phyloP scores from a whole-genome alignment of 176 grass and related monocot genomes.

The Chrysopogon serrulatus region DNA sequence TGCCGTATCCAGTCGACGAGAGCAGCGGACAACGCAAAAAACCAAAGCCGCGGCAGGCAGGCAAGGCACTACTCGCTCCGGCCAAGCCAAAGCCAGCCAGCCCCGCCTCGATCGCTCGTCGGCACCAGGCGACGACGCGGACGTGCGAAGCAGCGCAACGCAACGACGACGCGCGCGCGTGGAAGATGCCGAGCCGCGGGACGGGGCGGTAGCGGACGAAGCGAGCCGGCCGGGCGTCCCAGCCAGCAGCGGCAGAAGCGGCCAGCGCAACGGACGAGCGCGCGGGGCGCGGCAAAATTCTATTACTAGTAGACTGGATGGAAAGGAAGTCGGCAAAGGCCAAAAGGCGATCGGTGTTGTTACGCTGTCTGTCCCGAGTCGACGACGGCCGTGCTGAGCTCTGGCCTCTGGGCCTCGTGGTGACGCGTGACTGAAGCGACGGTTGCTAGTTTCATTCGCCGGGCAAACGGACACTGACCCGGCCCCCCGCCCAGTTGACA shows the following conservation, averaged over 20 bases:
- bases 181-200: conserved; percentile 21
- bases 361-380: no score
- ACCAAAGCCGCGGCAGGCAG: background rate
- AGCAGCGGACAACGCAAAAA: background rate
- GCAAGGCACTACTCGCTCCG: no score
- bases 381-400: no score
- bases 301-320: no score
- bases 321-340: no score
- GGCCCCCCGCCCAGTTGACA: no score
- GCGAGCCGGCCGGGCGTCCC: background rate
- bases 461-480: no score
- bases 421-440: no score
- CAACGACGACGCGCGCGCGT: background rate
- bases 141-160: background rate
- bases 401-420: no score
- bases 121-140: background rate
- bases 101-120: background rate
- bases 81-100: no score
- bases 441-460: no score
- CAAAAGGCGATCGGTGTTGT: background rate
- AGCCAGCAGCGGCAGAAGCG: background rate
- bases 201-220: conserved; percentile 14
- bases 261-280: background rate
- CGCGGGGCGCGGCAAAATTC: no score
- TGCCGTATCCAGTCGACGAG: background rate